Base-by-base conservation (phyloP, 352 stramenopile genomes). In the Pythium pectinolyticum region DNA sequence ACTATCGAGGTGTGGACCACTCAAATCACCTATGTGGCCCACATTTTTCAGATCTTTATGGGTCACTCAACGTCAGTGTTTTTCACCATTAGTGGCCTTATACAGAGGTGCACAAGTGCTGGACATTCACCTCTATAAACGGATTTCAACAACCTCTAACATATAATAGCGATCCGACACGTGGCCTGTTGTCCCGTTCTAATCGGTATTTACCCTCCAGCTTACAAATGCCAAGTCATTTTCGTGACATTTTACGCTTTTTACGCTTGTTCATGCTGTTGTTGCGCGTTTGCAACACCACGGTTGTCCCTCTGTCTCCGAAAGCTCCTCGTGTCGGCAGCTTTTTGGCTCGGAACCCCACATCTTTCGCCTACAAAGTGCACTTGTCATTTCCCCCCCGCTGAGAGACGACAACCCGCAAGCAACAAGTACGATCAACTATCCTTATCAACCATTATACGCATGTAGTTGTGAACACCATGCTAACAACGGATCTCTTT, bases 331-430 rank as follows among this genome's bases (percentile, higher is more conserved):
- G 32, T 35, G 35, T 58, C 32, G 22, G 39, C 19, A 46, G 39
- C 39, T 46, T 46, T 46, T 46, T 46, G 39, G 39, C 39, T 47
- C 22, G 32, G 32, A 31, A 35, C 30, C 50, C 30, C 35, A 28
- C 24, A 49, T 49, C 17, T 58, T 43, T 48, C 47, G 10, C 27
- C 22, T 5, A 56, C 49, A 40, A 34, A 37, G n/a, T 8, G 24
- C 63, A 69, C 63, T 69, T 64, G 63, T 61, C 63, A 69, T 65
- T 69, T 69, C 63, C 63, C 63, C 54, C 55, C 34, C 56, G 32
- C n/a, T 35, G 58, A 66, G 59, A 69, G 49, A 61, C 55, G 62
- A 63, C 48, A 60, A 62, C 22, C 49, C 9, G 34, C 41, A 49
- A 49, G 56, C 52, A 61, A 75, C 55, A 41, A 70, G 64, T 70